Conservation (phyloP, 495 filamentous ascomycete species). For the Penicillium argentinense region DNA sequence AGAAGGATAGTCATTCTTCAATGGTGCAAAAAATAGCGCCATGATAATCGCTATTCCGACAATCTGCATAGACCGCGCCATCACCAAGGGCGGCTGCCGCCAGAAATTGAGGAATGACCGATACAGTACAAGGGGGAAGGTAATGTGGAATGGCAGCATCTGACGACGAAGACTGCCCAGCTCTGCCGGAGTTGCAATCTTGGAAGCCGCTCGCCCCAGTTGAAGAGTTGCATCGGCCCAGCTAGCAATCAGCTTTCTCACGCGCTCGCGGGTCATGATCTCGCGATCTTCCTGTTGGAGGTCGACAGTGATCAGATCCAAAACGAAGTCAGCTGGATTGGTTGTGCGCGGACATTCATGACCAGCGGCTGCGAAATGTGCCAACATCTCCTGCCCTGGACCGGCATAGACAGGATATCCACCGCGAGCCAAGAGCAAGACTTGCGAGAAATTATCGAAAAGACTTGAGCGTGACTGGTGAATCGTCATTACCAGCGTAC, state of each 20-base stretch:
- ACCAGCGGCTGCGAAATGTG: conserved; percentile 59
- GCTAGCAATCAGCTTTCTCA: conserved; percentile 53
- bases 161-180: conserved; percentile 62
- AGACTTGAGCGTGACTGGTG: conserved; percentile 74
- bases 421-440: conserved; percentile 68
- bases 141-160: conserved; percentile 57
- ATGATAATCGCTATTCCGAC: conserved; percentile 64
- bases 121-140: conserved; percentile 63
- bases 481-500: conserved; percentile 71
- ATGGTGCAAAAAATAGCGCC: conserved; percentile 68
- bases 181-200: conserved; percentile 65
- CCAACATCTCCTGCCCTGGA: conserved; percentile 60
- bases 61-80: conserved; percentile 68
- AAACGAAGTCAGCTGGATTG: conserved; percentile 74
- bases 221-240: conserved; percentile 29
- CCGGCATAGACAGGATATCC: conserved; percentile 68
- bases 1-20: conserved; percentile 63
- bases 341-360: conserved; percentile 63
- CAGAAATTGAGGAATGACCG: conserved; percentile 66
- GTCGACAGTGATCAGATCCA: conserved; percentile 74
- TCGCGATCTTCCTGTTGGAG: conserved; percentile 62
- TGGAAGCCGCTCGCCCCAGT: conserved; percentile 27
- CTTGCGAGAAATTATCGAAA: conserved; percentile 66
- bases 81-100: conserved; percentile 61
- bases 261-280: conserved; percentile 55